Conservation (phyloP, 139 green algal species). For the Picochlorum sp. region DNA sequence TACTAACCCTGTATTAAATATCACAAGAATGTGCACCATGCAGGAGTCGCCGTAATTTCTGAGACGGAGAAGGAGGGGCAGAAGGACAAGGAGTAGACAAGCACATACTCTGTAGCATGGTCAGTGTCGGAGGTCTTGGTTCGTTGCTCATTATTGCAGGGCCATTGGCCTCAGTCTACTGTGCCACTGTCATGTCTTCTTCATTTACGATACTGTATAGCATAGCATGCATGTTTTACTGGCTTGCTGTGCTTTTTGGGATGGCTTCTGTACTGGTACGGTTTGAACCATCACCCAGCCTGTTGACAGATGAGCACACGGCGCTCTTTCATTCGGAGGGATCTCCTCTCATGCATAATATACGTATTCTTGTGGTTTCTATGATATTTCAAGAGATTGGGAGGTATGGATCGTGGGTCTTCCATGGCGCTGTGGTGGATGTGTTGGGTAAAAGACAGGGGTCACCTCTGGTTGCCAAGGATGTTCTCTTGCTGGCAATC, state of each 20-base stretch:
- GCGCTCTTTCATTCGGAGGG: too few relatives aligned
- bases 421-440: slow-evolving; percentile 31
- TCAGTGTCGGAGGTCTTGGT: background rate
- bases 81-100: too few relatives aligned
- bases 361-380: slow-evolving; percentile 22
- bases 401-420: slow-evolving; percentile 17
- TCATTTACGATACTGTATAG: slow-evolving; percentile 31
- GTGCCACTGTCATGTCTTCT: slow-evolving; percentile 11
- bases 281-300: slow-evolving; percentile 20
- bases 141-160: slow-evolving; percentile 22
- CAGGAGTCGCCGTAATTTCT: too few relatives aligned
- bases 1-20: too few relatives aligned
- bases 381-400: slow-evolving; percentile 35
- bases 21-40: too few relatives aligned
- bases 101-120: background rate
- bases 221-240: slow-evolving; percentile 28
- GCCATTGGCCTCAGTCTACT: slow-evolving; percentile 22
- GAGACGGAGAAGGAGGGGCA: too few relatives aligned
- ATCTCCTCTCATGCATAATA: slow-evolving; percentile 5
- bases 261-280: slow-evolving; percentile 31
- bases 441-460: slow-evolving; percentile 12
- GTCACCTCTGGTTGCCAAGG: slow-evolving; percentile 7
- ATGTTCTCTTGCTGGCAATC: slow-evolving; percentile 30
- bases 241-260: slow-evolving; percentile 32
- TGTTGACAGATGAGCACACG: too few relatives aligned